A percentile compares a stretch with the other conserved stretches of the same genome.
phyloP scores from a whole-genome alignment of 2,329 filamentous ascomycete species.

The Pseudocercospora musae region DNA sequence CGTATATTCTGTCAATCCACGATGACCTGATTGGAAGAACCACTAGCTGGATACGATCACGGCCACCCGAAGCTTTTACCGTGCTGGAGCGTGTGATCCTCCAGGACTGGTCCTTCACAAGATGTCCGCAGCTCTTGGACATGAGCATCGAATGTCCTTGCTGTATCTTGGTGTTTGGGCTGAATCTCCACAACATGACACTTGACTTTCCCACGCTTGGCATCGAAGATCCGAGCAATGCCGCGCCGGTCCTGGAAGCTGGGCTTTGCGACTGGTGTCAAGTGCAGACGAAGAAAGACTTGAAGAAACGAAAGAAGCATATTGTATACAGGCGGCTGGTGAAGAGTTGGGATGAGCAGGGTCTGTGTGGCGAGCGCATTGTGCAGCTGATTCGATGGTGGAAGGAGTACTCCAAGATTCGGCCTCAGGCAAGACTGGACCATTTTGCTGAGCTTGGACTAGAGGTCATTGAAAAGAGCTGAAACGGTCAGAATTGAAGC shows the following conservation, averaged over 20 bases:
- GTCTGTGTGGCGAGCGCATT: neutral
- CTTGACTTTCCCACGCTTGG: neutral
- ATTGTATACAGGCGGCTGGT: neutral
- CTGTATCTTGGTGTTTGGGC: neutral
- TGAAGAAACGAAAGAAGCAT: neutral
- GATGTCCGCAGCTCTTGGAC: neutral
- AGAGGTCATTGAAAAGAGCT: neutral
- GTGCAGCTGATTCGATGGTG: neutral
- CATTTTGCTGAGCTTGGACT: neutral
- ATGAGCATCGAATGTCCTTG: neutral
- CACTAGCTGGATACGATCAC: neutral
- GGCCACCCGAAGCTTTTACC: neutral
- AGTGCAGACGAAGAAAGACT: neutral
- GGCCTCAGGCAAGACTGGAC: neutral
- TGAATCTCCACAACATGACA: neutral
- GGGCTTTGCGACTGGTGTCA: neutral
- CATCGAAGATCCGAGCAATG: neutral
- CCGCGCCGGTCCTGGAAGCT: neutral
- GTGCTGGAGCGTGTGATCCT: neutral
- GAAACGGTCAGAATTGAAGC: neutral
- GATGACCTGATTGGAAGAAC: neutral
- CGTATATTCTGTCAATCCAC: neutral
- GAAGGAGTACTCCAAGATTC: neutral
- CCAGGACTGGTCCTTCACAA: neutral
- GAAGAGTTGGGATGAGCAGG: neutral